Conservation (phyloP, 1,284 basidiomycete genomes). For the Ganoderma multipileum region DNA sequence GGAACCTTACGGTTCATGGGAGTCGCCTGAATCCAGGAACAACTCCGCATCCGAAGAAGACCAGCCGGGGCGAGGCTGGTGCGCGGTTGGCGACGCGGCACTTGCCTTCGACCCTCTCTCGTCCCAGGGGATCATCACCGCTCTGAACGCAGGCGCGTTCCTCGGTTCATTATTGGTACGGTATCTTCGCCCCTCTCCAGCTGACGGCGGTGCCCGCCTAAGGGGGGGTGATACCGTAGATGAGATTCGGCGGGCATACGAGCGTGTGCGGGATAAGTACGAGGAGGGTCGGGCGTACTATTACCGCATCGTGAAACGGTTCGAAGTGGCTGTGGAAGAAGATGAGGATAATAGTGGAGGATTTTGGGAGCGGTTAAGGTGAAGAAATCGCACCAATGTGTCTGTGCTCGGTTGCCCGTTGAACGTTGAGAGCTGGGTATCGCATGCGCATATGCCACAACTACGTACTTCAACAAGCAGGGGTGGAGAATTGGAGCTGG, state of each 20-base stretch:
- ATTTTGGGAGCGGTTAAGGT: not conserved
- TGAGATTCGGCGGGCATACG: constrained; percentile 15
- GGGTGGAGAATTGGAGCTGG: too few relatives aligned
- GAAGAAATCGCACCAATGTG: not conserved
- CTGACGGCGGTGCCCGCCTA: not conserved
- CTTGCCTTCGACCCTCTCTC: constrained; percentile 48
- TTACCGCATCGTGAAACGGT: constrained; percentile 24
- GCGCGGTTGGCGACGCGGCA: constrained; percentile 46
- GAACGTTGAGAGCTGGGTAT: not conserved
- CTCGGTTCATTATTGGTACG: constrained; percentile 30
- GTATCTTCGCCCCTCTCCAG: not conserved
- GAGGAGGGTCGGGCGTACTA: constrained; percentile 22
- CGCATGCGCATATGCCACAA: not conserved
- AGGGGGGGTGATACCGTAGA: not conserved
- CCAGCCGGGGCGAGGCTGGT: constrained; percentile 29
- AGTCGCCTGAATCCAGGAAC: constrained; percentile 10
- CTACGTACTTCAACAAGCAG: too few relatives aligned
- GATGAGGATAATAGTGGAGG: not conserved
- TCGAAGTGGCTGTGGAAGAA: constrained; percentile 10
- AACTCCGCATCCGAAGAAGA: not conserved
- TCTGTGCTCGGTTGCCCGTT: not conserved
- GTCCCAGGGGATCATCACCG: constrained; percentile 47
- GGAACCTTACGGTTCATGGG: constrained; percentile 30
- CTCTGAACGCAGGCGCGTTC: constrained; percentile 39
- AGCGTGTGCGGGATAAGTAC: constrained; percentile 21